Evolutionary conservation across 495 filamentous ascomycete species (phyloP).

Genomic region (Aspergillus steynii): DNA sequence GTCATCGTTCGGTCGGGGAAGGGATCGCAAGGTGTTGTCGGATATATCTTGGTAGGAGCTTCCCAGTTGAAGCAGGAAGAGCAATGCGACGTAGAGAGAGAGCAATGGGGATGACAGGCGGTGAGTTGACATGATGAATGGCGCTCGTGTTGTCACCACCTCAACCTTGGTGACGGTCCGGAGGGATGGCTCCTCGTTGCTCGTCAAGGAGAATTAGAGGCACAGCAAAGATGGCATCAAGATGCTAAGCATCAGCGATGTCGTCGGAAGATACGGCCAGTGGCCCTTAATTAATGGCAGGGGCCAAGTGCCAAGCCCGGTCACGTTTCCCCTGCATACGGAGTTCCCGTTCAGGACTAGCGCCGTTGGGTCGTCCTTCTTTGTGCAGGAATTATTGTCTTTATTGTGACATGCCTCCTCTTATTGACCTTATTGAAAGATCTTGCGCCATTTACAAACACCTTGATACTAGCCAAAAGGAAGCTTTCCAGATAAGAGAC

Average conservation of each 20-base stretch:
- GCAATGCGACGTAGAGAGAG: conserved; percentile 29
- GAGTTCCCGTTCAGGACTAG: neutral
- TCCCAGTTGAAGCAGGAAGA: conserved; percentile 28
- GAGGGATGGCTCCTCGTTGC: neutral
- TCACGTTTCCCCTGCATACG: neutral
- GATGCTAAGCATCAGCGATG: neutral
- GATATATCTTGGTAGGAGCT: conserved; percentile 73
- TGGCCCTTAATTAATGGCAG: too few relatives aligned
- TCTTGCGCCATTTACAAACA: too few relatives aligned
- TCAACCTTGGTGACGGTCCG: neutral
- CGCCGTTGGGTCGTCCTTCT: neutral
- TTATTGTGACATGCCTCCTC: too few relatives aligned
- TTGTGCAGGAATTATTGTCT: too few relatives aligned
- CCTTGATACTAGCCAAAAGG: too few relatives aligned
- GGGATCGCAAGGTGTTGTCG: conserved; percentile 62
- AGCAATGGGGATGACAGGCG: conserved; percentile 31
- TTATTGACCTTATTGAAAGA: too few relatives aligned
- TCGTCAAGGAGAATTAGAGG: neutral
- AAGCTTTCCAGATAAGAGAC: too few relatives aligned
- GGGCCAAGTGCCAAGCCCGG: neutral
- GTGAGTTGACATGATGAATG: conserved; percentile 31
- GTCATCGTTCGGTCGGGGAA: conserved; percentile 71
- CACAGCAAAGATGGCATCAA: neutral
- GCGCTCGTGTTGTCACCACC: neutral
- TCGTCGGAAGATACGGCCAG: too few relatives aligned